A percentile compares a stretch with the other conserved stretches of the same genome.
phyloP scores from a whole-genome alignment of 768 basidiomycete species.

The Boletus bicolor region DNA sequence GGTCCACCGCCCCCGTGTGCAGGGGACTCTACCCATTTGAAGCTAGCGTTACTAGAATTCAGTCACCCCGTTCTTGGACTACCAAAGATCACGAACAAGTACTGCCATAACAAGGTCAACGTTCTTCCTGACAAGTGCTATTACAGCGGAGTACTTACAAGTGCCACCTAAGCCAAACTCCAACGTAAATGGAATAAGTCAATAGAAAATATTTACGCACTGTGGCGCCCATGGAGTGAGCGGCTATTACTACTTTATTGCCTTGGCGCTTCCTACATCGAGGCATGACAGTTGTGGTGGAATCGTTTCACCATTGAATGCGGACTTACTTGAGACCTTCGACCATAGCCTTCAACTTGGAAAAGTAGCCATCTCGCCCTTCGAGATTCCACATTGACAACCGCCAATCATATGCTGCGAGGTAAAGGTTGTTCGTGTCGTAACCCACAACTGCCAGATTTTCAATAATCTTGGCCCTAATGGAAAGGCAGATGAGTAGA shows the following conservation, averaged over 20 bases:
- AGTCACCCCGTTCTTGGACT: background rate
- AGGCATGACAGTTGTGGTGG: background rate
- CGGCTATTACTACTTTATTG: conserved; percentile 78
- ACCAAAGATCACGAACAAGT: conserved; percentile 62
- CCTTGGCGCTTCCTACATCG: conserved; percentile 56
- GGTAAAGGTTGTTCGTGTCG: conserved; percentile 82
- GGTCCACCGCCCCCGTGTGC: conserved; percentile 77
- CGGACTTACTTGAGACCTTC: conserved; percentile 67
- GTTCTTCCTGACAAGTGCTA: background rate
- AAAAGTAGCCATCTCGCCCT: conserved; percentile 87
- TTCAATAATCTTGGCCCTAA: conserved; percentile 87
- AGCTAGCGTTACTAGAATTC: conserved; percentile 40
- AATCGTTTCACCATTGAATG: background rate
- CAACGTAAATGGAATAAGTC: conserved; percentile 23
- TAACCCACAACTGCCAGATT: conserved; percentile 93
- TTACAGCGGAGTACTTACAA: conserved; percentile 36
- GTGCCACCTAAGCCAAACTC: conserved; percentile 43
- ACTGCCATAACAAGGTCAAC: conserved; percentile 43
- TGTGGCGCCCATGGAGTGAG: conserved; percentile 84
- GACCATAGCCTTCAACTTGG: conserved; percentile 73
- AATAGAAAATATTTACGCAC: conserved; percentile 38
- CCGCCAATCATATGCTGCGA: conserved; percentile 91
- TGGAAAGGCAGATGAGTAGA: background rate
- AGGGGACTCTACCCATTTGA: conserved; percentile 96
- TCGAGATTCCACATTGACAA: conserved; percentile 88